Percentiles rank a stretch among this genome's conserved stretches.
These are phyloP conservation scores for Onygenales sp. DNA, from an alignment of 2,329 filamentous ascomycete species.

Conservation along the genomic window DNA sequence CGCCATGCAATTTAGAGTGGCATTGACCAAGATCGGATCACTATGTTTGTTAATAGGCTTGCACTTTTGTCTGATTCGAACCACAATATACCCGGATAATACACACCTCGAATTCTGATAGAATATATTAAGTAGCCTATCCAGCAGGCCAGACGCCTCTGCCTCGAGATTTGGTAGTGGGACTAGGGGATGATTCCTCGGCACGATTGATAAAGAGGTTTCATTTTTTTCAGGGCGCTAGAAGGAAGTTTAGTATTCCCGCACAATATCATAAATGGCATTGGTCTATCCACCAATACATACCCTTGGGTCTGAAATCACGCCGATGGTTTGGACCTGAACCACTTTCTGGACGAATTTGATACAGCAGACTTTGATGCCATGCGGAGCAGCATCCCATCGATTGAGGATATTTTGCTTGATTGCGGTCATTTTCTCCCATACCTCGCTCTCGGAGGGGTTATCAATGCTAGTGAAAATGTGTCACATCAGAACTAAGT, in stretches of 20 bases:
- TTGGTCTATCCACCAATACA: constrained; percentile 21
- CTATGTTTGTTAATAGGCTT: constrained; percentile 36
- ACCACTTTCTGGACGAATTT: constrained; percentile 95
- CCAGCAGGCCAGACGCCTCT: constrained; percentile 81
- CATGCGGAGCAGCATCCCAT: constrained; percentile 70
- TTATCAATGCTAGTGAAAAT: constrained; percentile 64
- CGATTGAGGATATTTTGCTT: constrained; percentile 80
- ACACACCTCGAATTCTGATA: constrained; percentile 77
- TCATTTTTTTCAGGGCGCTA: constrained; percentile 69
- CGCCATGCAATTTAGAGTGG: constrained; percentile 80
- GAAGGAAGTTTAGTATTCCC: constrained; percentile 17
- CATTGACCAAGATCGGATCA: constrained; percentile 80
- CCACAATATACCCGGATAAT: constrained; percentile 2
- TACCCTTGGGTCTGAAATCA: constrained; percentile 75
- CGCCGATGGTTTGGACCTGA: constrained; percentile 78
- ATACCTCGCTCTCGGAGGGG: constrained; percentile 67
- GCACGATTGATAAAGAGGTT: constrained; percentile 77
- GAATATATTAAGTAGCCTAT: constrained; percentile 74
- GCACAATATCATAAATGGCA: neutral
- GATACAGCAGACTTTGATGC: constrained; percentile 85
- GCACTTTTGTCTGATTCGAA: neutral
- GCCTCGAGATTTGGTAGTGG: constrained; percentile 77
- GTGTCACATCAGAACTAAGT: constrained; percentile 14
- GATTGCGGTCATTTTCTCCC: constrained; percentile 81
- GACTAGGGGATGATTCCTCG: constrained; percentile 71